phyloP scores from a whole-genome alignment of 2,329 filamentous ascomycete genomes.

The Dactylellina sp. region DNA sequence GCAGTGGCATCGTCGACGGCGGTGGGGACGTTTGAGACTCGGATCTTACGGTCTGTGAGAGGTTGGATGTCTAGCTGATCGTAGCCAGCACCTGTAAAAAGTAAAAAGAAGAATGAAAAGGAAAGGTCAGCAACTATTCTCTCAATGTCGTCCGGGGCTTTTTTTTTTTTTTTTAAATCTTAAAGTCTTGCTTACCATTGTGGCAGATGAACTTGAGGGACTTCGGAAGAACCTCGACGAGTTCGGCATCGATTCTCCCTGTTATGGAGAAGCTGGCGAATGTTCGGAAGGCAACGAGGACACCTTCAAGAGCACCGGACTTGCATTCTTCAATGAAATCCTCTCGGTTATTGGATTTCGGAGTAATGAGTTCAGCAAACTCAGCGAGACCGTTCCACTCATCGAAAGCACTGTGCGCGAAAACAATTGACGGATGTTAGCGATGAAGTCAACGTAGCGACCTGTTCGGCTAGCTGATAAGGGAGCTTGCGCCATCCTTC shows the following conservation, averaged over 20 bases:
- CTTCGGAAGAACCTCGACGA: constrained; percentile 72
- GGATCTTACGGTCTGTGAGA: constrained; percentile 75
- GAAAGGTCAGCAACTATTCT: too few relatives aligned
- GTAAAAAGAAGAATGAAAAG: background rate
- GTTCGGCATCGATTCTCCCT: constrained; percentile 76
- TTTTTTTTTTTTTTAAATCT: background rate
- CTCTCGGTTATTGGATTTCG: constrained; percentile 72
- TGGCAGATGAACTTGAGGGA: constrained; percentile 72
- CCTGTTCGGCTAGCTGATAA: constrained; percentile 42
- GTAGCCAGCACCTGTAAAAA: constrained; percentile 77
- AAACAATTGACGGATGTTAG: background rate
- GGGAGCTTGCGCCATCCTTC: constrained; percentile 14
- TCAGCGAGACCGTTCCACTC: constrained; percentile 73
- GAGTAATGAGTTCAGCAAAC: constrained; percentile 74
- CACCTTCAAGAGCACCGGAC: constrained; percentile 74
- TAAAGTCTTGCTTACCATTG: constrained; percentile 66
- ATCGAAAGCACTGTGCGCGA: constrained; percentile 70
- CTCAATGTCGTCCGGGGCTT: background rate
- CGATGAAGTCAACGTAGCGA: background rate
- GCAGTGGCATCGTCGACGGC: constrained; percentile 86
- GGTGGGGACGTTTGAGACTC: constrained; percentile 83
- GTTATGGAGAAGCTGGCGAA: constrained; percentile 75
- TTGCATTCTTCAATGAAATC: constrained; percentile 78
- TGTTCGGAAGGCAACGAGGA: constrained; percentile 76
- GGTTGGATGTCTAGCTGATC: constrained; percentile 81